Conservation (phyloP, 768 basidiomycete genomes). For the Boletus sp. region DNA sequence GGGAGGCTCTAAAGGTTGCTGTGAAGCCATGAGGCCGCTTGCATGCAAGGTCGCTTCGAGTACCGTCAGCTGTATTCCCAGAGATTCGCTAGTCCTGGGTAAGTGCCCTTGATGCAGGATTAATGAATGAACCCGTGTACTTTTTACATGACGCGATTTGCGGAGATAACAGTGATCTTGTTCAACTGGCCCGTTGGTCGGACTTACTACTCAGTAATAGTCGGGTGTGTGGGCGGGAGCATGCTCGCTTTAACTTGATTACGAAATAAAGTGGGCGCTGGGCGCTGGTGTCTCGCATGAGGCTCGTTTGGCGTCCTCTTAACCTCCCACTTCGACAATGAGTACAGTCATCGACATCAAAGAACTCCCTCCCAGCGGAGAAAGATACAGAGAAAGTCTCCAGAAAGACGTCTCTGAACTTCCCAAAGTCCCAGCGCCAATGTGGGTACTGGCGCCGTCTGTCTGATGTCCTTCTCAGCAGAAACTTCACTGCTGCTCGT, state of each 20-base stretch:
- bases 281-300: slow-evolving; percentile 7
- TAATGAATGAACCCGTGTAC: background rate
- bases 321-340: slow-evolving; percentile 12
- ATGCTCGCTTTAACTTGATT: background rate
- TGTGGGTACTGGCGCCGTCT: slow-evolving; percentile 14
- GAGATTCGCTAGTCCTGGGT: background rate
- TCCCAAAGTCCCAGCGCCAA: slow-evolving; percentile 25
- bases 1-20: slow-evolving; percentile 52
- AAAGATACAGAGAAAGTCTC: slow-evolving; percentile 4
- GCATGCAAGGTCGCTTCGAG: background rate
- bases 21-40: slow-evolving; percentile 43
- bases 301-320: background rate
- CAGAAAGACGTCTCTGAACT: slow-evolving; percentile 12
- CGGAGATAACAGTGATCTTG: too few relatives aligned
- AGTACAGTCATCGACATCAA: slow-evolving; percentile 9
- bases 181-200: background rate
- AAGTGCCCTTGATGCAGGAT: background rate
- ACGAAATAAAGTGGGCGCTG: slow-evolving; percentile 13
- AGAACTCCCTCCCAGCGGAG: background rate
- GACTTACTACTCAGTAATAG: too few relatives aligned
- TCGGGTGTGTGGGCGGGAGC: too few relatives aligned
- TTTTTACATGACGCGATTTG: background rate
- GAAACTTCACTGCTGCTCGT: background rate
- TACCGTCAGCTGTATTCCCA: background rate
- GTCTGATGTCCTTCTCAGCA: background rate